phyloP scores from a whole-genome alignment of 2,329 filamentous ascomycete genomes.

The Fusarium chaquense region DNA sequence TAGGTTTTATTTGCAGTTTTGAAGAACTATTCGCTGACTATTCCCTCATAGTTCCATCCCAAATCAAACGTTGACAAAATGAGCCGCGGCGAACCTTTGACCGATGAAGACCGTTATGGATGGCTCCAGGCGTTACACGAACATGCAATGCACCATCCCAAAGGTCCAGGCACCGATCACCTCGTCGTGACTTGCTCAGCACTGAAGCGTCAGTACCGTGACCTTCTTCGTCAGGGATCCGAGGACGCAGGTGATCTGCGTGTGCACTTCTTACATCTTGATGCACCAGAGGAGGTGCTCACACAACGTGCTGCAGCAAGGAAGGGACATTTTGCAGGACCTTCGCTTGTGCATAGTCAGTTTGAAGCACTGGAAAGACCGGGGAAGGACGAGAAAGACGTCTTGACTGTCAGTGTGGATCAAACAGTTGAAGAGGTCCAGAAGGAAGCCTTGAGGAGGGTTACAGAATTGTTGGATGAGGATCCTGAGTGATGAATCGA shows the following conservation, averaged over 20 bases:
- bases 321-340: constrained; percentile 24
- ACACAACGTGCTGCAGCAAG: constrained; percentile 15
- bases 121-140: constrained; percentile 23
- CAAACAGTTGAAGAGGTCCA: constrained; percentile 23
- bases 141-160: constrained; percentile 23
- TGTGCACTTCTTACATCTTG: constrained; percentile 28
- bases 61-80: constrained; percentile 34
- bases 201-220: constrained; percentile 23
- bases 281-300: constrained; percentile 27
- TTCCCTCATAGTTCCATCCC: constrained; percentile 19
- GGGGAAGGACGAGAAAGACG: constrained; percentile 7
- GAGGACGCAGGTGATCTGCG: constrained; percentile 25
- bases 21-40: not conserved
- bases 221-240: constrained; percentile 25
- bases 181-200: constrained; percentile 36
- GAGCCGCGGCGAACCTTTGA: constrained; percentile 28
- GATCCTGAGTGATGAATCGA: not conserved
- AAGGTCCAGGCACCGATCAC: constrained; percentile 27
- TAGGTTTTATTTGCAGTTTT: accelerated
- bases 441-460: constrained; percentile 19
- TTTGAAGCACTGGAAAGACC: constrained; percentile 23
- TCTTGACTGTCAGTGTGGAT: constrained; percentile 24
- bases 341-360: constrained; percentile 24
- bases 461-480: constrained; percentile 15
- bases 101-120: constrained; percentile 17